phyloP scores from a whole-genome alignment of 768 basidiomycete species.

The Xanthoconium purpureum region DNA sequence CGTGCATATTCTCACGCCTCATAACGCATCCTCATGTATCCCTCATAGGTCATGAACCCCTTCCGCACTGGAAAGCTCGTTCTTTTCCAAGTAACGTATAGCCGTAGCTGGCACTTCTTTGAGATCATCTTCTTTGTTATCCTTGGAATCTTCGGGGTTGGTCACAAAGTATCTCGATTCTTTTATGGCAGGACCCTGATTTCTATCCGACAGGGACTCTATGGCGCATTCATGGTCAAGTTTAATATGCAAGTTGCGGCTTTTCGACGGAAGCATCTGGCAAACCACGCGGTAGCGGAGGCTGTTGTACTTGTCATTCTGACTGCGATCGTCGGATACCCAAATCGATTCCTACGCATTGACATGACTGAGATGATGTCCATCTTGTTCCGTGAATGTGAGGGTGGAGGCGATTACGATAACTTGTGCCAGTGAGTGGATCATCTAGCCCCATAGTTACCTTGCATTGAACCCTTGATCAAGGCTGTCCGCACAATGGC shows the following conservation, averaged over 20 bases:
- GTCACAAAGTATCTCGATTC: constrained; percentile 21
- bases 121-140: constrained; percentile 96
- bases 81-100: constrained; percentile 96
- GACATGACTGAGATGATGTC: constrained; percentile 98
- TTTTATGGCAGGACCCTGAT: constrained; percentile 7
- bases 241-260: constrained; percentile 95
- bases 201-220: constrained; percentile 67
- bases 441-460: neutral
- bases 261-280: constrained; percentile 88
- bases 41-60: constrained; percentile 87
- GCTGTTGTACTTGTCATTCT: constrained; percentile 83
- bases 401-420: constrained; percentile 86
- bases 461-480: constrained; percentile 5
- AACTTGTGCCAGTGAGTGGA: constrained; percentile 89
- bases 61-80: constrained; percentile 98
- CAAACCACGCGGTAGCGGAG: constrained; percentile 81
- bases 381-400: constrained; percentile 93
- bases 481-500: constrained; percentile 90
- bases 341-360: constrained; percentile 90
- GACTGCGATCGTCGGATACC: constrained; percentile 90
- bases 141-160: constrained; percentile 92
- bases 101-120: constrained; percentile 98
- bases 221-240: constrained; percentile 95
- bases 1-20: constrained; percentile 34
- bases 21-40: constrained; percentile 22